Conservation (phyloP, 306 rosid species). For the Casuarina glauca region DNA sequence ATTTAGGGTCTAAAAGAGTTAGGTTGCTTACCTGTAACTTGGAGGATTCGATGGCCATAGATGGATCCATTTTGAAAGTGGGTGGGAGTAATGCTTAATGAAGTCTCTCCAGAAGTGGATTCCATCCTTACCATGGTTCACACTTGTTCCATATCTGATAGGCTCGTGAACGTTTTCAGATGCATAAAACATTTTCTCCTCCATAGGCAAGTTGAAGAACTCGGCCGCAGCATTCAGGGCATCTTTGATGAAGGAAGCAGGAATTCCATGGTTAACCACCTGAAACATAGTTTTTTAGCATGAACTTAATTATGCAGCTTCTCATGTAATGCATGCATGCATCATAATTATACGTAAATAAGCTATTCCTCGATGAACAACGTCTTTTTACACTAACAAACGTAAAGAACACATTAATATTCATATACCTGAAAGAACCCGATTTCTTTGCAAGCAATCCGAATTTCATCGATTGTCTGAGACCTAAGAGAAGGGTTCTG, state of each 20-base stretch:
- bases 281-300: constrained; percentile 1
- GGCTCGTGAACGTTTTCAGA: constrained; percentile 52
- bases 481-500: constrained; percentile 27
- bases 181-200: constrained; percentile 42
- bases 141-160: constrained; percentile 56
- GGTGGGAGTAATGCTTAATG: constrained; percentile 57
- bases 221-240: constrained; percentile 38
- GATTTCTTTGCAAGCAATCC: constrained; percentile 32
- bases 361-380: no score
- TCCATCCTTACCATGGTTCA: constrained; percentile 44
- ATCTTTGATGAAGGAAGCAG: constrained; percentile 24
- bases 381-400: no score
- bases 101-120: constrained; percentile 60
- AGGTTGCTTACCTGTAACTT: constrained; percentile 37
- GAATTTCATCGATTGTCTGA: constrained; percentile 30
- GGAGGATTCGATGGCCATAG: constrained; percentile 62
- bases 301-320: not conserved
- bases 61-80: constrained; percentile 51
- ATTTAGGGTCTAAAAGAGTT: not conserved
- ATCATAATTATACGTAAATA: not conserved
- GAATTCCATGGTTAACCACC: constrained; percentile 60
- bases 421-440: constrained; percentile 50
- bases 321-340: not conserved
- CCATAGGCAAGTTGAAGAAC: constrained; percentile 52
- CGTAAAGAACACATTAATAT: no score